Conservation (phyloP, 192 early-diverging fungal genomes). For the Dissophora globulifera region DNA sequence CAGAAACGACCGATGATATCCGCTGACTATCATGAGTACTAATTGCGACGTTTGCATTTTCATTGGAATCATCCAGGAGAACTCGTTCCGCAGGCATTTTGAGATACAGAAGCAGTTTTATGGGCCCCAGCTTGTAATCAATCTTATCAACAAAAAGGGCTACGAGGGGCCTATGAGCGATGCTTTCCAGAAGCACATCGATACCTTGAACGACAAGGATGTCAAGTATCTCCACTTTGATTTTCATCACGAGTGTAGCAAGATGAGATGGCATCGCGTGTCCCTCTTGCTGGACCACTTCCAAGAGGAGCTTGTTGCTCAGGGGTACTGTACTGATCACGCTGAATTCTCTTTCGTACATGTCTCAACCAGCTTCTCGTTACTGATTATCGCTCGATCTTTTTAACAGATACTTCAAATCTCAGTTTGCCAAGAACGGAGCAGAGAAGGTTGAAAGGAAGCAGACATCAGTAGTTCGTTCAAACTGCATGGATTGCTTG, state of each 20-base stretch:
- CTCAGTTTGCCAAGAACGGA: slow-evolving; percentile 46
- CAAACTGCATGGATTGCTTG: slow-evolving; percentile 99
- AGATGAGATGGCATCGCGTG: slow-evolving; percentile 95
- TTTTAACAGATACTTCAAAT: slow-evolving; percentile 67
- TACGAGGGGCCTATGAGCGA: slow-evolving; percentile 89
- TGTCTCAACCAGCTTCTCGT: no score
- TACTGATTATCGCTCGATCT: no score
- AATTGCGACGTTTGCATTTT: no score
- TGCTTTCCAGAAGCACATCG: slow-evolving; percentile 78
- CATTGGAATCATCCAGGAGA: slow-evolving; percentile 57
- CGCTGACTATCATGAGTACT: no score
- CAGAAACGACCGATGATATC: no score
- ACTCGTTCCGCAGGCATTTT: slow-evolving; percentile 80
- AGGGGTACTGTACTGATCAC: slow-evolving; percentile 49
- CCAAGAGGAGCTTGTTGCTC: slow-evolving; percentile 65
- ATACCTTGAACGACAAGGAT: slow-evolving; percentile 65
- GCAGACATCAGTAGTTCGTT: slow-evolving; percentile 88
- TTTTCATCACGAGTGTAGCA: slow-evolving; percentile 96
- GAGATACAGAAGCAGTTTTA: slow-evolving; percentile 75
- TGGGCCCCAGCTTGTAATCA: slow-evolving; percentile 87
- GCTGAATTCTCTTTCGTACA: not conserved
- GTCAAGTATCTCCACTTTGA: slow-evolving; percentile 92
- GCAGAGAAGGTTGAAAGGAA: slow-evolving; percentile 46
- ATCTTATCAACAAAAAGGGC: slow-evolving; percentile 94
- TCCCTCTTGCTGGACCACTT: slow-evolving; percentile 85